Conservation (phyloP, 2,329 filamentous ascomycete genomes). For the Ophiostoma novo-ulmi region DNA sequence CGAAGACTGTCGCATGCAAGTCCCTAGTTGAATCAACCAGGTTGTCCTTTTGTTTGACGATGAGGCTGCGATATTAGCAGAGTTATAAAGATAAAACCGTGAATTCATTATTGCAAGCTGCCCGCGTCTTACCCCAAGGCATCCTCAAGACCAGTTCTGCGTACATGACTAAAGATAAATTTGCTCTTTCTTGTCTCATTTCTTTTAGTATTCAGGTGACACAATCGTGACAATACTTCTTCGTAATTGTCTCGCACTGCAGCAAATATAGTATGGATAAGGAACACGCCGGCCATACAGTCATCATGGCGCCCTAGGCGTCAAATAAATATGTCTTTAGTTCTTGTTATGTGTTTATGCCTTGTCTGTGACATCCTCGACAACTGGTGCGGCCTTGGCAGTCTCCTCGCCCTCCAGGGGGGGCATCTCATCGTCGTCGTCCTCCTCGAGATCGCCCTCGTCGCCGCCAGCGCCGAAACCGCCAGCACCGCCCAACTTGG, state of each 20-base stretch:
- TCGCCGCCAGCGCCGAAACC: slow-evolving; percentile 36
- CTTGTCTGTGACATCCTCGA: slow-evolving; percentile 18
- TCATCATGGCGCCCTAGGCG: background rate
- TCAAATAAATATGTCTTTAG: background rate
- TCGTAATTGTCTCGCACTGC: too few relatives aligned
- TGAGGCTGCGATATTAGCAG: too few relatives aligned
- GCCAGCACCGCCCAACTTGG: slow-evolving; percentile 65
- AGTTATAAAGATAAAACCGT: background rate
- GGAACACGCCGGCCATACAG: background rate
- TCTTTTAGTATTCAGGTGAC: too few relatives aligned
- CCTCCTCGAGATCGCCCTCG: slow-evolving; percentile 47
- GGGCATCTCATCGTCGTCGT: slow-evolving; percentile 80
- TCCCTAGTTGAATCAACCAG: too few relatives aligned
- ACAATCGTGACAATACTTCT: too few relatives aligned
- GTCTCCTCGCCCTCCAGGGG: slow-evolving; percentile 58
- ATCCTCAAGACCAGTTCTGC: background rate
- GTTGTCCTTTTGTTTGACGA: too few relatives aligned
- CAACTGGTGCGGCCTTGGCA: slow-evolving; percentile 9
- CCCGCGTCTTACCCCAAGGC: background rate
- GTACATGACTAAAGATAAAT: background rate
- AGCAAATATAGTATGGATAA: background rate
- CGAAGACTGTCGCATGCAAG: background rate
- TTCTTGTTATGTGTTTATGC: slow-evolving; percentile 17
- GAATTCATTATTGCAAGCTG: background rate
- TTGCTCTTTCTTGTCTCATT: background rate